Evolutionary conservation across 164 flowering plant genomes (phyloP).

Genomic region (Magnolia changhungtana): DNA sequence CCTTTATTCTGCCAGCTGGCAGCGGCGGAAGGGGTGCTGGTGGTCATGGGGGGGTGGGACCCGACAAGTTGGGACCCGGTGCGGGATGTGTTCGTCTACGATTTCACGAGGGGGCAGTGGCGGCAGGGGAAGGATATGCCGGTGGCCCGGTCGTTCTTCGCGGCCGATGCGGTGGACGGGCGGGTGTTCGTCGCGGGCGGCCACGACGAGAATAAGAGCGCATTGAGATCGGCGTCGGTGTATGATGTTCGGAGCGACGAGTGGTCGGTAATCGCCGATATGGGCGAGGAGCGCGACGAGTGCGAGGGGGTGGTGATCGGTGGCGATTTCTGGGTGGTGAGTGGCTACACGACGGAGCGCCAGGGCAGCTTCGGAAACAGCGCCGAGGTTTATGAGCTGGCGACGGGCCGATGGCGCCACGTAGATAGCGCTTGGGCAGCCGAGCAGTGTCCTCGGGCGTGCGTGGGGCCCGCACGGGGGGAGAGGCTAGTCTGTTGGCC

Average conservation of each 20-base stretch:
- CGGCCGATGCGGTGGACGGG: constrained; percentile 39
- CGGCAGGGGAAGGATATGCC: constrained; percentile 57
- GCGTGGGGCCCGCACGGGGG: constrained; percentile 35
- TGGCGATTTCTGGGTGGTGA: constrained; percentile 75
- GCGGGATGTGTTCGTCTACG: constrained; percentile 52
- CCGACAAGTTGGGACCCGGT: constrained; percentile 59
- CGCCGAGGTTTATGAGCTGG: constrained; percentile 45
- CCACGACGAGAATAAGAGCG: constrained; percentile 82
- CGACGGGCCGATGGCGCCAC: constrained; percentile 47
- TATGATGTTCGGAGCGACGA: constrained; percentile 54
- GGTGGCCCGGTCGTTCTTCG: constrained; percentile 61
- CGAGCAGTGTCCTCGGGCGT: constrained; percentile 49
- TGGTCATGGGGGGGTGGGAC: constrained; percentile 82
- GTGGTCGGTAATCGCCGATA: constrained; percentile 59
- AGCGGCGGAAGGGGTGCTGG: constrained; percentile 54
- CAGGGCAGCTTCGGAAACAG: constrained; percentile 58
- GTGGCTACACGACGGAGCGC: constrained; percentile 70
- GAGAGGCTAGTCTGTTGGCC: constrained; percentile 43
- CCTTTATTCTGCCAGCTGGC: constrained; percentile 67
- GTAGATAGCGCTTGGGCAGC: constrained; percentile 51
- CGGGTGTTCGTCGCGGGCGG: constrained; percentile 67
- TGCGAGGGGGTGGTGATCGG: constrained; percentile 64
- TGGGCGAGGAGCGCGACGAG: constrained; percentile 79
- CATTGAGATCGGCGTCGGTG: constrained; percentile 50
- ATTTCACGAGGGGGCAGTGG: constrained; percentile 54